Evolutionary conservation across 1,139 yeast species (phyloP).

Genomic region (Kodamaea arcana): DNA sequence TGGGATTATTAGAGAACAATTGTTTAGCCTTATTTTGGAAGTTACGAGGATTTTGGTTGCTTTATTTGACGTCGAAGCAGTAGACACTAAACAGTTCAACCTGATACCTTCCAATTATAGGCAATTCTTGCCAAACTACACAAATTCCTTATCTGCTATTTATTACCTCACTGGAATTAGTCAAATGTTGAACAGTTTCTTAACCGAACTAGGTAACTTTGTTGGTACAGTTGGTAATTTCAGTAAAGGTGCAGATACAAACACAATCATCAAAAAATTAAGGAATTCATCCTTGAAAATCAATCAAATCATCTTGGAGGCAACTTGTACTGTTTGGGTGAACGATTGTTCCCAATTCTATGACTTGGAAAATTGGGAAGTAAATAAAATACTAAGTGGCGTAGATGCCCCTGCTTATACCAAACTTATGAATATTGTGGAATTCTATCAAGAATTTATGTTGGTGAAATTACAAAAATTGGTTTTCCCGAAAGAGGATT

Average conservation of each 20-base stretch:
- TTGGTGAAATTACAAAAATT: conserved; percentile 31
- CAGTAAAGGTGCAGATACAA: conserved; percentile 32
- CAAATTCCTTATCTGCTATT: conserved; percentile 41
- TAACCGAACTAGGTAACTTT: conserved; percentile 33
- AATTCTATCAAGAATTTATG: conserved; percentile 33
- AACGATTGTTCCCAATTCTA: conserved; percentile 47
- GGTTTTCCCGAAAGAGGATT: conserved; percentile 26
- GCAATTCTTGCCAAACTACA: conserved; percentile 38
- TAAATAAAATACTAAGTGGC: conserved; percentile 12
- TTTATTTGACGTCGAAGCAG: conserved; percentile 30
- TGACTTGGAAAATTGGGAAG: conserved; percentile 43
- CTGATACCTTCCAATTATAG: conserved; percentile 34
- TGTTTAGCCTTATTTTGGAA: conserved; percentile 24
- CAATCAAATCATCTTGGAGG: conserved; percentile 41
- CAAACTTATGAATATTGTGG: conserved; percentile 41
- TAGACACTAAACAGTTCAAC: conserved; percentile 30
- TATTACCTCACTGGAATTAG: conserved; percentile 34
- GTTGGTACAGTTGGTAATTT: conserved; percentile 34
- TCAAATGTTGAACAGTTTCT: conserved; percentile 24
- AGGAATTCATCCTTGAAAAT: conserved; percentile 30
- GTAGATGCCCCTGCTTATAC: conserved; percentile 20
- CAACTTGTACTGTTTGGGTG: conserved; percentile 45
- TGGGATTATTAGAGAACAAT: conserved; percentile 27
- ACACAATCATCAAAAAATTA: conserved; percentile 33
- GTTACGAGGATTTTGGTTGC: conserved; percentile 25